phyloP scores from a whole-genome alignment of 345 rosid genomes.

The Gossypium mustelinum region DNA sequence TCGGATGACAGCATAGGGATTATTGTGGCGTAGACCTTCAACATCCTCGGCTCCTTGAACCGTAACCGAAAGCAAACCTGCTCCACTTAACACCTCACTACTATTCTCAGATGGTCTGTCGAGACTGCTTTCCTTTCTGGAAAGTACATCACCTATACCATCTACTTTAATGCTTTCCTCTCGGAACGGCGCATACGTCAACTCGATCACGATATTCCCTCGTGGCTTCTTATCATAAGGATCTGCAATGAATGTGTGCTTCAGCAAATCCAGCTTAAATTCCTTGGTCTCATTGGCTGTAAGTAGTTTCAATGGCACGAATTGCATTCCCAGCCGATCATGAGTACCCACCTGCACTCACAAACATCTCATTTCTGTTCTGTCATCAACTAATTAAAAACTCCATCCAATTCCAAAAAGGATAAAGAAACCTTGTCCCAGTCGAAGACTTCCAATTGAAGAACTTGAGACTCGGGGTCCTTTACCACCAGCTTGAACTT shows the following conservation, averaged over 20 bases:
- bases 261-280: constrained; percentile 59
- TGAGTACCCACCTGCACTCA: constrained; percentile 58
- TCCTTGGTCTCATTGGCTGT: constrained; percentile 42
- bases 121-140: constrained; percentile 29
- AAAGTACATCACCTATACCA: constrained; percentile 21
- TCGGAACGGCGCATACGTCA: constrained; percentile 61
- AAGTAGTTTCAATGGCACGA: constrained; percentile 50
- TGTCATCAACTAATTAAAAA: neutral
- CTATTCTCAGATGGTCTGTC: constrained; percentile 25
- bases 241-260: constrained; percentile 38
- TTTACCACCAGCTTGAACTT: constrained; percentile 61
- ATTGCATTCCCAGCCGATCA: constrained; percentile 71
- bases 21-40: constrained; percentile 56
- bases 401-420: neutral
- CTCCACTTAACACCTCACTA: constrained; percentile 34
- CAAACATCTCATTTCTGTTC: neutral
- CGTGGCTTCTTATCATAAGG: constrained; percentile 47
- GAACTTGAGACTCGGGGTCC: constrained; percentile 60
- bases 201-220: constrained; percentile 53
- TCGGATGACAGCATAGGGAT: constrained; percentile 59
- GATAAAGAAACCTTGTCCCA: constrained; percentile 66
- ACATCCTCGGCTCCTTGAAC: constrained; percentile 66
- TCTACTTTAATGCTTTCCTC: constrained; percentile 42
- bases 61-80: constrained; percentile 60
- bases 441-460: constrained; percentile 62